Conservation (phyloP, 2,329 filamentous ascomycete genomes). For the Zalaria sp. region DNA sequence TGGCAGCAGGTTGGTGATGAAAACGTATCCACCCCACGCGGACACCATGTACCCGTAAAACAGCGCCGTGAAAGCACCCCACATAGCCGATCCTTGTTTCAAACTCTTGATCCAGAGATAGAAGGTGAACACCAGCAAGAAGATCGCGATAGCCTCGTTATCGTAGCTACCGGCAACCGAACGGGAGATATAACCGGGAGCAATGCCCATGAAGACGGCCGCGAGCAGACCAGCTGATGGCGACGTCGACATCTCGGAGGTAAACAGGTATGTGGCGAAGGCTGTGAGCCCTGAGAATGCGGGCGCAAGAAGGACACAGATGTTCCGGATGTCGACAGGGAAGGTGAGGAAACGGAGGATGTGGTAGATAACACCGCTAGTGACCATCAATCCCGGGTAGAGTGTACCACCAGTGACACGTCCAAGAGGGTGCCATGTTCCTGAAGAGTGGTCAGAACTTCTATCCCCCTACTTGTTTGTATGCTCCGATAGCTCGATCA, state of each 20-base stretch:
- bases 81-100: slow-evolving; percentile 91
- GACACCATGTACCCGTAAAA: slow-evolving; percentile 99
- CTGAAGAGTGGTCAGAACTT: slow-evolving; percentile 21
- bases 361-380: slow-evolving; percentile 94
- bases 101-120: slow-evolving; percentile 98
- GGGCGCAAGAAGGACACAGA: slow-evolving; percentile 91
- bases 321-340: slow-evolving; percentile 96
- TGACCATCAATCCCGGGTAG: slow-evolving; percentile 98
- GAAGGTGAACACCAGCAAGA: slow-evolving; percentile 95
- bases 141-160: slow-evolving; percentile 98
- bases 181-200: slow-evolving; percentile 92
- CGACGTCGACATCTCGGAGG: slow-evolving; percentile 92
- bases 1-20: slow-evolving; percentile 94
- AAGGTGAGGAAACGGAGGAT: slow-evolving; percentile 74
- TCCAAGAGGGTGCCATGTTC: slow-evolving; percentile 96
- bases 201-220: slow-evolving; percentile 92
- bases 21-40: slow-evolving; percentile 98
- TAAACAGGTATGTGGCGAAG: slow-evolving; percentile 84
- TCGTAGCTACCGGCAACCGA: slow-evolving; percentile 98
- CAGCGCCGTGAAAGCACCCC: slow-evolving; percentile 84
- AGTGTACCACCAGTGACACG: slow-evolving; percentile 98
- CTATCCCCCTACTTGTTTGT: too few relatives aligned
- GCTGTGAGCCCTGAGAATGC: slow-evolving; percentile 90
- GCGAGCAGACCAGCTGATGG: slow-evolving; percentile 89
- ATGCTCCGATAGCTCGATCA: not conserved